Base-by-base conservation (phyloP, 2,329 filamentous ascomycete species). In the Epichloe gansuensis region DNA sequence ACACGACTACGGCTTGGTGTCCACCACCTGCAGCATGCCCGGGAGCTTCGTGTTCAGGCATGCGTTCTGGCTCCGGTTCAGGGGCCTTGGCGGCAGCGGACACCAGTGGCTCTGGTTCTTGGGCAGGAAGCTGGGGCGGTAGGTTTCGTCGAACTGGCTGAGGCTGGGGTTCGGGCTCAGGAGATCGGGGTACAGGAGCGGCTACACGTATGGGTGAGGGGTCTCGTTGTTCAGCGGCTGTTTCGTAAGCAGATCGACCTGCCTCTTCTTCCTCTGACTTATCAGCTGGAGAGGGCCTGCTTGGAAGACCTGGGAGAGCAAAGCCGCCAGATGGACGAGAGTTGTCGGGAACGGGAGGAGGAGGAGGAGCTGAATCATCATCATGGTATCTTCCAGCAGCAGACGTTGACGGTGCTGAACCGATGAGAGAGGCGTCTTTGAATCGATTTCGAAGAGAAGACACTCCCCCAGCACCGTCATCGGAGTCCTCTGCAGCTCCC, bases 141-240 rank as follows among this genome's bases (percentile, higher is more conserved):
- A 78, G 74, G 42, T 70, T 57, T 75, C 78, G 55, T 71, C 77
- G 64, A 46, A 68, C 61, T 49, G 76, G 57, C 36, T 77, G 13
- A 3, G 74, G 71, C 39, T 73, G 71, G 47, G 76, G 57, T 34
- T 78, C 73, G 5, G 74, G 71, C 52, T 74, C 74, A 3, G 74
- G 71, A 49, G 75, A 78, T 53, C 86, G 85, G 49, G 81, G 76
- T 51, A 97, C 85, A 3, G 93, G 93, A 68, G 91, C 84, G 13
- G 90, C 89, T 58, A 97, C 78, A 48, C 85, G 86, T 56, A 94
- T 84, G 6, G 91, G 91, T 1, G 88, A 96, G 46, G 74, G 71
- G 47, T 82, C 76, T 52, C 77, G 76, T 56, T 75, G 76, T 48
- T 69, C 53, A 21, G 57, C 57, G 34, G 55, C 51, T 39, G 61